Evolutionary conservation across 768 basidiomycete genomes (phyloP).

Genomic region (Lactarius hengduanensis): DNA sequence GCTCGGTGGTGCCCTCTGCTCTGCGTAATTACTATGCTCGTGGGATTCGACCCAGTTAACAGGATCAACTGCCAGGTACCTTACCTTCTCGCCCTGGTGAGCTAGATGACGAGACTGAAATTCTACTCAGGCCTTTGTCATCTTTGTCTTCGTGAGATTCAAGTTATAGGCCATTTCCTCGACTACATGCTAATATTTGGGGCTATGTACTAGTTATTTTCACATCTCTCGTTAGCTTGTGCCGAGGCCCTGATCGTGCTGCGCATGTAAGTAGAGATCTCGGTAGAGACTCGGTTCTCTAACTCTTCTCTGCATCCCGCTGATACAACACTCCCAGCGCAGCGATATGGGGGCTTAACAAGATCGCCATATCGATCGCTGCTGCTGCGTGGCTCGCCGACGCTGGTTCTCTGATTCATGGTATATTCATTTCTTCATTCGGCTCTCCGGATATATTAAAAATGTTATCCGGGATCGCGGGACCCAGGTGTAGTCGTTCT

Average conservation of each 20-base stretch:
- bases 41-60: background rate
- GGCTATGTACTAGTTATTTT: constrained; percentile 2
- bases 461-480: background rate
- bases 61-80: background rate
- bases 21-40: background rate
- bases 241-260: constrained; percentile 18
- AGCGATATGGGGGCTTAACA: constrained; percentile 14
- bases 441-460: background rate
- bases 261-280: constrained; percentile 17
- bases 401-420: background rate
- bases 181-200: background rate
- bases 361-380: background rate
- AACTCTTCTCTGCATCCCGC: background rate
- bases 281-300: background rate
- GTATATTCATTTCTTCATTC: background rate
- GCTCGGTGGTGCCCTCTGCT: background rate
- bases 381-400: background rate
- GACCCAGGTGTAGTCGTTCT: background rate
- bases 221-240: background rate
- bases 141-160: background rate
- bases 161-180: too few relatives aligned
- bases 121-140: background rate
- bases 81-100: background rate
- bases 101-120: background rate
- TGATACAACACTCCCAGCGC: background rate